Evolutionary conservation across 306 rosid genomes (phyloP).

Genomic region (Vigna angularis): DNA sequence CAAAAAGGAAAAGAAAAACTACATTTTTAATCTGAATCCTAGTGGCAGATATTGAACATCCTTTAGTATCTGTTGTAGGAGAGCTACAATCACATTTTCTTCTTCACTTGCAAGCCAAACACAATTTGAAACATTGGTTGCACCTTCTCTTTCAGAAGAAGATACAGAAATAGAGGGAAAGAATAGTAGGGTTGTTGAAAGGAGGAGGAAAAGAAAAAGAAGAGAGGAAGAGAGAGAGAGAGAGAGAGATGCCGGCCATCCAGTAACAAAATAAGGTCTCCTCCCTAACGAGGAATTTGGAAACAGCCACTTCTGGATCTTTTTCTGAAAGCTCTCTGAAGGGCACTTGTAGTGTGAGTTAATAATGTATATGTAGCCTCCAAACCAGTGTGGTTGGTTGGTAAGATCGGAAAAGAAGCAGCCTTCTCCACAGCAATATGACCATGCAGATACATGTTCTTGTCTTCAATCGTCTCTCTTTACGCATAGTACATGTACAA

Average conservation of each 20-base stretch:
- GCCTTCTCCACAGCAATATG: constrained; percentile 75
- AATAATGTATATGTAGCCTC: constrained; percentile 66
- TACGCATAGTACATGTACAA: constrained; percentile 99
- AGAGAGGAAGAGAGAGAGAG: constrained; percentile 21
- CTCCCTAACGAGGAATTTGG: constrained; percentile 61
- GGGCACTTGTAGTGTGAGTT: constrained; percentile 62
- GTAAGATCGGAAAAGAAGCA: constrained; percentile 60
- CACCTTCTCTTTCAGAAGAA: constrained; percentile 76
- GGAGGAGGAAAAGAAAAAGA: constrained; percentile 21
- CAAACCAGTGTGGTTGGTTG: constrained; percentile 50
- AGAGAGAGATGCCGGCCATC: constrained; percentile 48
- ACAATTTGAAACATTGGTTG: constrained; percentile 67
- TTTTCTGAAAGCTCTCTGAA: constrained; percentile 54
- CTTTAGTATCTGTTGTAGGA: constrained; percentile 76
- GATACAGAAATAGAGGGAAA: constrained; percentile 51
- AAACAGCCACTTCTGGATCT: constrained; percentile 61
- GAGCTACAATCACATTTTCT: constrained; percentile 92
- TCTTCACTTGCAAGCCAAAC: constrained; percentile 84
- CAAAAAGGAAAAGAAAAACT: constrained; percentile 48
- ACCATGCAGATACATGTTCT: constrained; percentile 52
- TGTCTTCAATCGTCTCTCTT: constrained; percentile 56
- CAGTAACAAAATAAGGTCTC: constrained; percentile 65
- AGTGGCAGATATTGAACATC: constrained; percentile 91
- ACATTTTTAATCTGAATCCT: constrained; percentile 76
- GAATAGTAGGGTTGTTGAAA: constrained; percentile 52